Evolutionary conservation across 2,329 filamentous ascomycete species (phyloP).

Genomic region (Oidium heveae): DNA sequence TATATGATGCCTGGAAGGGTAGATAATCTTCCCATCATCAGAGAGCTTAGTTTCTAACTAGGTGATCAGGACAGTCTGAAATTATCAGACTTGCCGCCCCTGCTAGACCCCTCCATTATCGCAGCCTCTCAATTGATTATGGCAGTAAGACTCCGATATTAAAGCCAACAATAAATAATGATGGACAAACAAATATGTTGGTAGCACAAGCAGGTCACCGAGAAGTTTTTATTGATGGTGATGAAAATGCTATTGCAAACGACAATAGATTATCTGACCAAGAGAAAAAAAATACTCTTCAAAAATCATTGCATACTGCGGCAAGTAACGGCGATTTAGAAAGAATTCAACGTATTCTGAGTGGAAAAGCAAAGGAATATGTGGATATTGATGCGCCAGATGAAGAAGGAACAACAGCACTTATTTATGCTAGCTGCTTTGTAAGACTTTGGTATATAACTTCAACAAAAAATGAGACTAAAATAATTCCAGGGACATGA

Average conservation of each 20-base stretch:
- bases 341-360: slow-evolving; percentile 50
- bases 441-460: slow-evolving; percentile 21
- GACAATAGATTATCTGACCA: slow-evolving; percentile 48
- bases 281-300: slow-evolving; percentile 59
- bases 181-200: slow-evolving; percentile 82
- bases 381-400: slow-evolving; percentile 74
- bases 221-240: slow-evolving; percentile 43
- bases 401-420: slow-evolving; percentile 81
- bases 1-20: slow-evolving; percentile 99
- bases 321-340: slow-evolving; percentile 86
- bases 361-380: slow-evolving; percentile 46
- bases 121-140: slow-evolving; percentile 58
- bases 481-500: slow-evolving; percentile 48
- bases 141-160: slow-evolving; percentile 31
- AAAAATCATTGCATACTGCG: slow-evolving; percentile 79
- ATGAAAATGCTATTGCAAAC: slow-evolving; percentile 55
- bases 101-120: slow-evolving; percentile 62
- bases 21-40: slow-evolving; percentile 3
- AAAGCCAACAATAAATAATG: slow-evolving; percentile 51
- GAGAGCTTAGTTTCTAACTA: slow-evolving; percentile 4
- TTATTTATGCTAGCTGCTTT: slow-evolving; percentile 97
- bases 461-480: background rate
- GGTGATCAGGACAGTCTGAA: slow-evolving; percentile 58
- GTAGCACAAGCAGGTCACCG: slow-evolving; percentile 76
- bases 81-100: slow-evolving; percentile 71